Percentiles rank a stretch among this genome's conserved stretches.
phyloP scores from a whole-genome alignment of 1,284 basidiomycete genomes.

The Chiua sp. region DNA sequence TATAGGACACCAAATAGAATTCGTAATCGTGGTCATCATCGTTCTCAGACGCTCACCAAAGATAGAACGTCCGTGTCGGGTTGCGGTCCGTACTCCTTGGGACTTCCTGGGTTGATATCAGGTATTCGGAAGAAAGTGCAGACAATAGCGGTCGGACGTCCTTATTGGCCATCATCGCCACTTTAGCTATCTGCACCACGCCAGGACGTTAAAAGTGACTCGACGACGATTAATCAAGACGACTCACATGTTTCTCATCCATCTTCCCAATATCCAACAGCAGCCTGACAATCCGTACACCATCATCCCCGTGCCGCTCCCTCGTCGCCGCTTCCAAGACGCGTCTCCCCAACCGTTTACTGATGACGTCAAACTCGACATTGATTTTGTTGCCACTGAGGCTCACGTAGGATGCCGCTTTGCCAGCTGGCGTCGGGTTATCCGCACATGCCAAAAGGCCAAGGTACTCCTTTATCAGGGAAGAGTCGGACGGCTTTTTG shows the following conservation, averaged over 20 bases:
- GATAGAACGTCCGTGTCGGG: constrained; percentile 84
- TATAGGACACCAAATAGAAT: constrained; percentile 30
- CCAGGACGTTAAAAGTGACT: background rate
- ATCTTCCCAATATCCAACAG: constrained; percentile 92
- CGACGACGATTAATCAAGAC: background rate
- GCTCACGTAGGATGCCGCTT: constrained; percentile 70
- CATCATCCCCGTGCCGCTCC: constrained; percentile 87
- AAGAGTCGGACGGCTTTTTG: constrained; percentile 62
- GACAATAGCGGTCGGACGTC: constrained; percentile 86
- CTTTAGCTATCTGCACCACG: constrained; percentile 81
- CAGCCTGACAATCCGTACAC: constrained; percentile 84
- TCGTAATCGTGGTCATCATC: background rate
- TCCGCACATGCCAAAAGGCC: constrained; percentile 79
- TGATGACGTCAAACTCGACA: constrained; percentile 84
- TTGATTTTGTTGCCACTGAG: constrained; percentile 74
- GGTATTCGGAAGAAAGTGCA: constrained; percentile 76
- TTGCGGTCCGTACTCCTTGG: constrained; percentile 88
- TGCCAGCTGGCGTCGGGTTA: constrained; percentile 75
- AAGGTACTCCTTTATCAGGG: constrained; percentile 76
- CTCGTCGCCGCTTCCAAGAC: constrained; percentile 83
- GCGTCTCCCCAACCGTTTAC: constrained; percentile 70
- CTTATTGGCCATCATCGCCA: constrained; percentile 90
- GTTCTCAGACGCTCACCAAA: constrained; percentile 65
- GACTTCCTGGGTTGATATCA: constrained; percentile 91
- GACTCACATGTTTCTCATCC: constrained; percentile 81